phyloP scores from a whole-genome alignment of 2,329 filamentous ascomycete species.

The Ophiobolus disseminans region DNA sequence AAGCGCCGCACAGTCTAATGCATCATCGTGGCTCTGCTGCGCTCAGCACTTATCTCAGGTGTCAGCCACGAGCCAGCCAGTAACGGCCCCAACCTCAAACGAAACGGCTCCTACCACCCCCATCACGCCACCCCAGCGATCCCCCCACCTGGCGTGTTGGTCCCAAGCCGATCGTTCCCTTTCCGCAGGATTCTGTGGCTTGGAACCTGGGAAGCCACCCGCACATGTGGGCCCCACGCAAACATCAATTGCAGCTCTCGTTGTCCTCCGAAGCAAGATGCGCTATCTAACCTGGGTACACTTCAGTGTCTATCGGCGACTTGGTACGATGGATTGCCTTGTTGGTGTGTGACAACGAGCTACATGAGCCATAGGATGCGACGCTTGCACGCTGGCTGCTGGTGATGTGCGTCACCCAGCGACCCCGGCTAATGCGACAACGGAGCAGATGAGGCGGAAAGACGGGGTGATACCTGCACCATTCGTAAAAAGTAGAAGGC shows the following conservation, averaged over 20 bases:
- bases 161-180: conserved; percentile 2
- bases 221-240: not conserved
- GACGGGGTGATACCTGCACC: not conserved
- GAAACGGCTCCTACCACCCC: not conserved
- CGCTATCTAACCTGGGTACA: not conserved
- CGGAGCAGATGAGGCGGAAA: too few species aligned
- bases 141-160: not conserved
- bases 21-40: not conserved
- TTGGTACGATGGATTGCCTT: not conserved
- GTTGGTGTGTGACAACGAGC: not conserved
- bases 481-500: not conserved
- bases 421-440: too few species aligned
- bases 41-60: conserved; percentile 1
- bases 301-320: not conserved
- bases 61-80: not conserved
- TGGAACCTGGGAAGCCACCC: conserved; percentile 1
- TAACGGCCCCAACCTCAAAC: not conserved
- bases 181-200: conserved; percentile 2
- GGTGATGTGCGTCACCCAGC: too few species aligned
- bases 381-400: not conserved
- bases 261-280: not conserved
- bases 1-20: not conserved
- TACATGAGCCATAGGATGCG: not conserved
- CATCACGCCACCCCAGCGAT: conserved; percentile 1
- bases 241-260: not conserved